Evolutionary conservation across 2,329 filamentous ascomycete genomes (phyloP).

Genomic region (Davidsoniella neocaledoniae): DNA sequence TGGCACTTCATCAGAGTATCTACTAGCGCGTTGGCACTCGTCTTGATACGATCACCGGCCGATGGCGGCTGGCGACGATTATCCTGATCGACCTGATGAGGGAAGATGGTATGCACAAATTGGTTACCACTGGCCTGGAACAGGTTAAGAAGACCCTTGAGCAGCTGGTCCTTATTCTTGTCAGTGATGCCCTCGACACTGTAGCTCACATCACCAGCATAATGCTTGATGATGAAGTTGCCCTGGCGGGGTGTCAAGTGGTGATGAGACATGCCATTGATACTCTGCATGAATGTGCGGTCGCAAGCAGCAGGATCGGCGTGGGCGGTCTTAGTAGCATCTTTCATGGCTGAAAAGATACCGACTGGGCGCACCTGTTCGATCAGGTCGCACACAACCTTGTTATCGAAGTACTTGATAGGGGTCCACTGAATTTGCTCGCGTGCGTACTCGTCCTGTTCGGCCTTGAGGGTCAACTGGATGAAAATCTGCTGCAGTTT

Average conservation of each 20-base stretch:
- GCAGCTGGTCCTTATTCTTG: conserved; percentile 95
- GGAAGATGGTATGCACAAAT: conserved; percentile 82
- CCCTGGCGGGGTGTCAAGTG: conserved; percentile 87
- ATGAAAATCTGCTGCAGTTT: conserved; percentile 99
- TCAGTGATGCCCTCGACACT: conserved; percentile 94
- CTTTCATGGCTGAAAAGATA: conserved; percentile 89
- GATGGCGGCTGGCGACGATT: conserved; percentile 89
- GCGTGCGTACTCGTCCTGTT: conserved; percentile 90
- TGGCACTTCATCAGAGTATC: conserved; percentile 93
- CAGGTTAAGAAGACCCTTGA: conserved; percentile 84
- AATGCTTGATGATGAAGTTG: conserved; percentile 97
- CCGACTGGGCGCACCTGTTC: conserved; percentile 81
- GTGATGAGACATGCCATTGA: conserved; percentile 80
- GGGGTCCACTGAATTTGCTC: conserved; percentile 98
- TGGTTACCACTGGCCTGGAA: conserved; percentile 68
- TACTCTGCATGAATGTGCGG: conserved; percentile 82
- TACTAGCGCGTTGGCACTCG: conserved; percentile 86
- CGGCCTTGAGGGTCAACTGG: conserved; percentile 85
- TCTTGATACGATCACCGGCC: conserved; percentile 88
- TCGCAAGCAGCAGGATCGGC: conserved; percentile 89
- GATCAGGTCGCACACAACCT: conserved; percentile 93
- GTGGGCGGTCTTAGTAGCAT: conserved; percentile 95
- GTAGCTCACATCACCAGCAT: conserved; percentile 92
- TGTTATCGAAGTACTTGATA: conserved; percentile 99
- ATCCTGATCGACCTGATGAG: conserved; percentile 83